Evolutionary conservation across 495 filamentous ascomycete genomes (phyloP).

Genomic region (Apiosordaria backusii): DNA sequence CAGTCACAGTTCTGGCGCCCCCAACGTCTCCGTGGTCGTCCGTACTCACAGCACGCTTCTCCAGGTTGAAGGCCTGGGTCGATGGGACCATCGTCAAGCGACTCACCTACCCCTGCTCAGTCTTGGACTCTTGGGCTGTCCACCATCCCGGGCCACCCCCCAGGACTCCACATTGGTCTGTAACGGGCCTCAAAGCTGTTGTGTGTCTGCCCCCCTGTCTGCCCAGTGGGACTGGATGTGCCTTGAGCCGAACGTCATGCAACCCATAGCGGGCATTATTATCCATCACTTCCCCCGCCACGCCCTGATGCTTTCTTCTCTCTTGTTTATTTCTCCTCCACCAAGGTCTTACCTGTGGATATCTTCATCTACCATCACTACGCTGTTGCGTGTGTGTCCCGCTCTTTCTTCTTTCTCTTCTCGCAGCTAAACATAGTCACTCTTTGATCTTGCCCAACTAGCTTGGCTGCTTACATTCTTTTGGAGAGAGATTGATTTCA

Average conservation of each 20-base stretch:
- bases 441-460: constrained; percentile 55
- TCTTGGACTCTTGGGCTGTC: constrained; percentile 12
- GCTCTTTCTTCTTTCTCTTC: constrained; percentile 43
- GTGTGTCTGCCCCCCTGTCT: constrained; percentile 29
- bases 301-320: constrained; percentile 29
- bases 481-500: constrained; percentile 38
- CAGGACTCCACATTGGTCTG: constrained; percentile 30
- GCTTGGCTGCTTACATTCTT: constrained; percentile 55
- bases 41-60: background rate
- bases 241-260: constrained; percentile 36
- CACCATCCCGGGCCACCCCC: constrained; percentile 25
- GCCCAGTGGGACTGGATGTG: constrained; percentile 35
- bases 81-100: constrained; percentile 1
- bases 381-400: constrained; percentile 46
- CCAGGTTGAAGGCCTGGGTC: constrained; percentile 1
- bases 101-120: constrained; percentile 18
- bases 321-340: constrained; percentile 40
- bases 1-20: background rate
- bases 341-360: constrained; percentile 40
- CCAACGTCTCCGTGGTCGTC: background rate
- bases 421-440: constrained; percentile 52
- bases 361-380: constrained; percentile 39
- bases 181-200: constrained; percentile 37
- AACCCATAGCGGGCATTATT: constrained; percentile 37
- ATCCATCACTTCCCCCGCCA: constrained; percentile 33